These are phyloP conservation scores for Mrakia gelida DNA, from an alignment of 768 basidiomycete species.

Conservation along the genomic window DNA sequence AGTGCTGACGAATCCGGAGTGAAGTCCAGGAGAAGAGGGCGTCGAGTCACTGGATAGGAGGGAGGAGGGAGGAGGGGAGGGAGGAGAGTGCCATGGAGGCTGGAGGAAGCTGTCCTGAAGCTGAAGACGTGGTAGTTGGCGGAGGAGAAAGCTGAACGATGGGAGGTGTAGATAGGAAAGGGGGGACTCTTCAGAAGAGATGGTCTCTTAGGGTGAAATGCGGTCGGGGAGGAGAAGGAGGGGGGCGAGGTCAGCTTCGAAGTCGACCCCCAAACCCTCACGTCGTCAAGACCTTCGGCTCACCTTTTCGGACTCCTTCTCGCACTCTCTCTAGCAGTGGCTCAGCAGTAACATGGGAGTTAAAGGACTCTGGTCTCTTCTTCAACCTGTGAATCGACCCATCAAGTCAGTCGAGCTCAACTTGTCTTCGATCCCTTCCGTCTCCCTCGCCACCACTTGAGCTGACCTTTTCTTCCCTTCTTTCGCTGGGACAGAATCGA, in stretches of 20 bases:
- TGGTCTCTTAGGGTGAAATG: neutral
- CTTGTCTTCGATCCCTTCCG: neutral
- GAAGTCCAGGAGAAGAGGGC: no score
- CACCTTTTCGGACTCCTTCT: neutral
- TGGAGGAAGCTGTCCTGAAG: no score
- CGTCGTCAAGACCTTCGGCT: no score
- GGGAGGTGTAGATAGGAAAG: no score
- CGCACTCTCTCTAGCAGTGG: neutral
- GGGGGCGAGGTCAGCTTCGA: neutral
- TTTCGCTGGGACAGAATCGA: conserved; percentile 61
- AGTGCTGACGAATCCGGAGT: no score
- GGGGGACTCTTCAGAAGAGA: no score
- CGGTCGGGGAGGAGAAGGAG: neutral
- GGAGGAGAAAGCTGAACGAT: no score
- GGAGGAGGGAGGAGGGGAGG: no score
- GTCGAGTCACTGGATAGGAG: no score
- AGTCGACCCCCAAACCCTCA: no score
- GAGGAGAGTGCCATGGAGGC: no score
- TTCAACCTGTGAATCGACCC: conserved; percentile 89
- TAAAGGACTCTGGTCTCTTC: conserved; percentile 87
- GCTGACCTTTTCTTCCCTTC: neutral
- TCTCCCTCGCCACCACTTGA: neutral
- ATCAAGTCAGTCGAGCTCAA: conserved; percentile 60
- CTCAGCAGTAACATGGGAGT: conserved; percentile 68
- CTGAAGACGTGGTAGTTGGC: no score